A percentile compares a stretch with the other conserved stretches of the same genome.
These are phyloP conservation scores for Mangifera indica DNA, from an alignment of 345 rosid species.

Conservation along the genomic window DNA sequence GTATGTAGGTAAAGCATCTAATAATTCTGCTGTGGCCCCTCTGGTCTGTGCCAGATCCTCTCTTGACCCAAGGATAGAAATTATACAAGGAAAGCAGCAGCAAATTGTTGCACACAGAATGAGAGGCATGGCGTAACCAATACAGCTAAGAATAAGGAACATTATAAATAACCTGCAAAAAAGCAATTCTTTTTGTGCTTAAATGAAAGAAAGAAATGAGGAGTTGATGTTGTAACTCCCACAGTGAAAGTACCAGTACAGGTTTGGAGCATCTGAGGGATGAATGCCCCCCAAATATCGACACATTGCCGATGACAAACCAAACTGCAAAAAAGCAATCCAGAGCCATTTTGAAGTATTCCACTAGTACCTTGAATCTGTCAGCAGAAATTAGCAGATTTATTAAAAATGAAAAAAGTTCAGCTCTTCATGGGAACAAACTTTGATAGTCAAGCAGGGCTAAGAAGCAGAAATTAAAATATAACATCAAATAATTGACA, in stretches of 20 bases:
- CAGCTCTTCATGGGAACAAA: constrained; percentile 1
- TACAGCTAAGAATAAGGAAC: constrained; percentile 90
- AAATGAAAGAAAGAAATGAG: neutral
- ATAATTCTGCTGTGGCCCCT: constrained; percentile 93
- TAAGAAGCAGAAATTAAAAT: constrained; percentile 4
- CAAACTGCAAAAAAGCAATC: constrained; percentile 99
- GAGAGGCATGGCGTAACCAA: constrained; percentile 99
- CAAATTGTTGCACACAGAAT: constrained; percentile 95
- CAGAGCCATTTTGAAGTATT: constrained; percentile 91
- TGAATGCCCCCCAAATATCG: constrained; percentile 97
- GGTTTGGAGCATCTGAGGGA: constrained; percentile 87
- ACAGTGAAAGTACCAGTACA: constrained; percentile 64
- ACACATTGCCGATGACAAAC: constrained; percentile 99
- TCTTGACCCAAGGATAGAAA: constrained; percentile 87
- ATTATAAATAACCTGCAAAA: constrained; percentile 88
- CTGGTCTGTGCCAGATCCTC: constrained; percentile 83
- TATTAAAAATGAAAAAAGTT: neutral
- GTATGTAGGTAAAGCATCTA: constrained; percentile 80
- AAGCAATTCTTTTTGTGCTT: constrained; percentile 12
- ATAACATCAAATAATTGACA: neutral
- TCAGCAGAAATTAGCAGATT: constrained; percentile 16
- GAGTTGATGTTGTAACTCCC: neutral
- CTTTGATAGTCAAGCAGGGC: neutral
- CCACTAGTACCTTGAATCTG: constrained; percentile 82
- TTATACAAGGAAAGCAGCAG: constrained; percentile 95